phyloP scores from a whole-genome alignment of 1,139 yeast species.

The Saccharomycopsis hybrid region DNA sequence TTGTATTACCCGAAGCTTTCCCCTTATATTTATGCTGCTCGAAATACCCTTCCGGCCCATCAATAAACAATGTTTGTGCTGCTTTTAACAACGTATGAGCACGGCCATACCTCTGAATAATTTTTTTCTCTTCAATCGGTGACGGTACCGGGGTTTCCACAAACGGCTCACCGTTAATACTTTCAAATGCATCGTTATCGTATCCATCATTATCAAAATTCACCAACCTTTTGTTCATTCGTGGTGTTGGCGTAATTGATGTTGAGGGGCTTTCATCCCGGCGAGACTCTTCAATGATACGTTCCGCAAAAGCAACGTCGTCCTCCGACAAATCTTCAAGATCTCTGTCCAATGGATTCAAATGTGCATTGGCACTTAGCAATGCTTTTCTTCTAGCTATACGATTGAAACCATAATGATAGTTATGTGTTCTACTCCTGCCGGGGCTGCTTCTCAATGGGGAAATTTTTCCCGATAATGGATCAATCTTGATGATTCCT shows the following conservation, averaged over 20 bases:
- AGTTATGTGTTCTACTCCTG: slow-evolving; percentile 3
- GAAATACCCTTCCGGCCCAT: slow-evolving; percentile 86
- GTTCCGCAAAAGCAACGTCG: slow-evolving; percentile 11
- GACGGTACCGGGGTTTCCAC: slow-evolving; percentile 4
- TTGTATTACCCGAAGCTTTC: slow-evolving; percentile 52
- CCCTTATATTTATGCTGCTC: slow-evolving; percentile 68
- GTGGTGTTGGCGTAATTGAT: too few relatives aligned
- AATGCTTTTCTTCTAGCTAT: slow-evolving; percentile 10
- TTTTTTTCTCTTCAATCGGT: slow-evolving; percentile 9
- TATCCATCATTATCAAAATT: slow-evolving; percentile 6
- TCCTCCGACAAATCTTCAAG: slow-evolving; percentile 9
- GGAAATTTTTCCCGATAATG: slow-evolving; percentile 5
- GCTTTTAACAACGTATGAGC: slow-evolving; percentile 3
- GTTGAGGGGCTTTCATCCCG: not conserved
- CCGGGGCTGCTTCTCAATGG: slow-evolving; percentile 18
- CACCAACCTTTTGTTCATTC: slow-evolving; percentile 4
- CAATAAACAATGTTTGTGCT: slow-evolving; percentile 60
- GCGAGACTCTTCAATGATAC: slow-evolving; percentile 10
- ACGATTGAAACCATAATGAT: slow-evolving; percentile 1
- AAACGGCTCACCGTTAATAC: slow-evolving; percentile 13
- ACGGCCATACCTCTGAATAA: slow-evolving; percentile 9
- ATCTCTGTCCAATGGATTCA: slow-evolving; percentile 7
- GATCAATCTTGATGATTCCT: slow-evolving; percentile 17
- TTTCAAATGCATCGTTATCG: slow-evolving; percentile 10
- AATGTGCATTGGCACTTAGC: slow-evolving; percentile 1